Evolutionary conservation across 83 land plant genomes (phyloP).

Genomic region (Larix sibirica): DNA sequence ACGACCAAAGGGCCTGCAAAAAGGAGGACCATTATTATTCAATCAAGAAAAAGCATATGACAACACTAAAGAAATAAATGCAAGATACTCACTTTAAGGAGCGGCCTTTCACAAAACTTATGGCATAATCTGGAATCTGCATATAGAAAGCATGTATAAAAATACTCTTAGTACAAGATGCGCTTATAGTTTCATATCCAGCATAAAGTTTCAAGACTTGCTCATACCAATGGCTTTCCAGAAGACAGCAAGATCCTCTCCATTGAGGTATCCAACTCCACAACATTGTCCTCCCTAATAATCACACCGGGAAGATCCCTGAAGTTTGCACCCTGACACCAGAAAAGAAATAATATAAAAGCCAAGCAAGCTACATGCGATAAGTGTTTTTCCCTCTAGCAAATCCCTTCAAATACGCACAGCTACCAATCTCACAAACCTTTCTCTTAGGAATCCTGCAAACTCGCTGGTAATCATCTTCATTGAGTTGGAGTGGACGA

Average conservation of each 20-base stretch:
- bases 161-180: background rate
- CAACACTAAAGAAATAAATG: background rate
- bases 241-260: conserved; percentile 65
- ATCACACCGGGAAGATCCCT: conserved; percentile 82
- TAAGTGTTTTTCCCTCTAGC: background rate
- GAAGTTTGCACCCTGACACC: conserved; percentile 88
- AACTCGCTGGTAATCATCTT: conserved; percentile 79
- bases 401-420: background rate
- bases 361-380: background rate
- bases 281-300: conserved; percentile 59
- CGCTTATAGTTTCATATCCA: background rate
- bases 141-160: background rate
- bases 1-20: conserved; percentile 55
- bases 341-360: background rate
- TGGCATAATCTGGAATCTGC: conserved; percentile 96
- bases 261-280: conserved; percentile 44
- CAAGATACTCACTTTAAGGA: conserved; percentile 68
- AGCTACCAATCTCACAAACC: conserved; percentile 34
- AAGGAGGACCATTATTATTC: background rate
- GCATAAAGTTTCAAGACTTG: background rate
- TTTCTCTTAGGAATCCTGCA: conserved; percentile 73
- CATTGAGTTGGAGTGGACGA: conserved; percentile 54
- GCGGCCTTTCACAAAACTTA: conserved; percentile 74
- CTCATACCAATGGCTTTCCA: conserved; percentile 82
- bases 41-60: background rate